Evolutionary conservation across 371 early-diverging fungal genomes (phyloP), one percentile per base, ranked within the genome.

Genomic region (Mucor plumbeus): DNA sequence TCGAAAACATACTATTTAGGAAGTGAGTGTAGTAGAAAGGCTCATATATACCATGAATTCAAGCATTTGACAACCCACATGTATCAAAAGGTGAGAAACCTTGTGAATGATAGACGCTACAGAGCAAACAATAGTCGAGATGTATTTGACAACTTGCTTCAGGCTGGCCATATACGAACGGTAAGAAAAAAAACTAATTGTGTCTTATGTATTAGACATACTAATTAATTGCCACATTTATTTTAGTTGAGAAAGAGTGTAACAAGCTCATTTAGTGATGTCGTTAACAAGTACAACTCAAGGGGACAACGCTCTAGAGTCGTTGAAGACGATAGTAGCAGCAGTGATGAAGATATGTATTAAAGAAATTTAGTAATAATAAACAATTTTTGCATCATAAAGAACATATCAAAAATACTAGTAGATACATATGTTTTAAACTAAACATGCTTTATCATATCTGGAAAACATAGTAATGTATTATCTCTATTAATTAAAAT

Each of bases 21-120:
- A 9, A 69, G 64, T 36, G 73, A 70, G 19, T 73, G 73, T 39
- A 64, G 47, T 57, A 65, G 55, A 57, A 69, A 70, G 33, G 70
- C 67, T 6, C n/a, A 67, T 38, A 43, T 64, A 47, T 71, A 71
- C 56, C 71, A 71, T 40, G 47, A n/a, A 9, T n/a, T 63, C 31
- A 63, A 62, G 4, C 71, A 71, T 39, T 71, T 71, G 43, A 38
- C 48, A 44, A 34, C 55, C 40, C 66, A 67, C 38, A 71, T 71
- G 53, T 67, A 54, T 19, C 47, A 47, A 9, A 47, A 47, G 8
- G 47, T 47, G 47, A n/a, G 47, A 1, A 47, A 19, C 1, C 47
- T 47, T 47, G 47, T 47, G 19, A 47, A 8, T 47, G 47, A 47
- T 8, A 47, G 9, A 8, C 19, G 47, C 17, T 47, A 47, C 47